Evolutionary conservation across 2,329 filamentous ascomycete genomes (phyloP), one percentile per base, ranked within the genome.

Genomic region (Colletotrichum siamense): DNA sequence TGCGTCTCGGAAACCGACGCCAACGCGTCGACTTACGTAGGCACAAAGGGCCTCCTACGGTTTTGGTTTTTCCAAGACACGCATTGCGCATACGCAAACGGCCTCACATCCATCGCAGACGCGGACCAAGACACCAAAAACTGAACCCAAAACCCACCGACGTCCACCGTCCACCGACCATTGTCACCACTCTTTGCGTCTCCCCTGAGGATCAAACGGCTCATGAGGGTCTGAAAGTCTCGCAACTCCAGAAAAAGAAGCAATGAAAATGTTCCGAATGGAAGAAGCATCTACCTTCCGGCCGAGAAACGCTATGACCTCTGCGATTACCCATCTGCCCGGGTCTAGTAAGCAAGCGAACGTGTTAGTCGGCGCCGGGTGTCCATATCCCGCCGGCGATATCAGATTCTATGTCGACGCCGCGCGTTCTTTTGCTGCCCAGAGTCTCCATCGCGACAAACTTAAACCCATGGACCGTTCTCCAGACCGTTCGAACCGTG

Each of bases 11-110:
- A 73, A 74, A 74, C 59, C 44, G 44, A 55, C 49, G 65, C 70
- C 71, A 69, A 74, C 59, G 59, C 71, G 71, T 66, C 59, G 28
- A 76, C 28, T 69, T 76, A 65, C 74, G 74, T 69, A 63, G 34
- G 57, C 57, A 65, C 2, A 52, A 52, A 52, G 44, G 59, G 22
- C 36, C 65, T 36, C 12, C 44, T 52, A 28, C 63, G 24, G 36
- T 52, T 8, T 52, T 34, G 18, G 26, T 63, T 39, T 44, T 18
- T 63, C 36, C 69, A 28, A n/a, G 34, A 61, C 34, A 66, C 34
- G 69, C 22, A 59, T 49, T 52, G 44, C 16, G 22, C 44, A 34
- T 28, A 30, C 30, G 61, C 61, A 59, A 39, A 34, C 52, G 24
- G 63, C 39, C 44, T n/a, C 24, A 52, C 9, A 32, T 52, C n/a